Evolutionary conservation across 306 rosid species (phyloP).

Genomic region (Abrus precatorius): DNA sequence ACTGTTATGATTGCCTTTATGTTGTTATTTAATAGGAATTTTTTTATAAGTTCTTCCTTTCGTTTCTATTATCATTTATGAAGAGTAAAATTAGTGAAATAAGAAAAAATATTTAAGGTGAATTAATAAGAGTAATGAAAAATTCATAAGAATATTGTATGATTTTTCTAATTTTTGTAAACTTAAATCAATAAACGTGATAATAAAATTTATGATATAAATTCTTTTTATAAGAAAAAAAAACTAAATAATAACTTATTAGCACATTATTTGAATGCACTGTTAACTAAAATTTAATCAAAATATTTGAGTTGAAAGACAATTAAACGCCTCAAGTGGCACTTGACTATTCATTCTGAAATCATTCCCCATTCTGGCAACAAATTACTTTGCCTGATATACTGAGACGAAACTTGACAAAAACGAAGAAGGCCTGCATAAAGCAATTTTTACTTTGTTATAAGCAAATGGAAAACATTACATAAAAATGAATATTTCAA

Average conservation of each 20-base stretch:
- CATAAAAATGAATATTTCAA: neutral
- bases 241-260: too few relatives aligned
- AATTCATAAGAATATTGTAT: too few relatives aligned
- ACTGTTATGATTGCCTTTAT: too few relatives aligned
- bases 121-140: too few relatives aligned
- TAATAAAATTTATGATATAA: too few relatives aligned
- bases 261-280: too few relatives aligned
- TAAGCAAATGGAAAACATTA: neutral
- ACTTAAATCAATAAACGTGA: too few relatives aligned
- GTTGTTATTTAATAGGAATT: too few relatives aligned
- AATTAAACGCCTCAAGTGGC: neutral
- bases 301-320: slow-evolving; percentile 14
- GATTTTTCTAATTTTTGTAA: too few relatives aligned
- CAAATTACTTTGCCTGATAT: slow-evolving; percentile 5
- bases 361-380: neutral
- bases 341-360: neutral
- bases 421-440: neutral
- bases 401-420: neutral
- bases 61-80: neutral
- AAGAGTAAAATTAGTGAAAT: slow-evolving; percentile 12
- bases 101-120: neutral
- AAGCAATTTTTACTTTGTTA: neutral
- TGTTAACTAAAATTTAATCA: too few relatives aligned
- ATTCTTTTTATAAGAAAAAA: too few relatives aligned
- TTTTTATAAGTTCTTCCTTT: too few relatives aligned